These are phyloP conservation scores for Rhodocollybia butyracea DNA, from an alignment of 768 basidiomycete species.

Conservation along the genomic window DNA sequence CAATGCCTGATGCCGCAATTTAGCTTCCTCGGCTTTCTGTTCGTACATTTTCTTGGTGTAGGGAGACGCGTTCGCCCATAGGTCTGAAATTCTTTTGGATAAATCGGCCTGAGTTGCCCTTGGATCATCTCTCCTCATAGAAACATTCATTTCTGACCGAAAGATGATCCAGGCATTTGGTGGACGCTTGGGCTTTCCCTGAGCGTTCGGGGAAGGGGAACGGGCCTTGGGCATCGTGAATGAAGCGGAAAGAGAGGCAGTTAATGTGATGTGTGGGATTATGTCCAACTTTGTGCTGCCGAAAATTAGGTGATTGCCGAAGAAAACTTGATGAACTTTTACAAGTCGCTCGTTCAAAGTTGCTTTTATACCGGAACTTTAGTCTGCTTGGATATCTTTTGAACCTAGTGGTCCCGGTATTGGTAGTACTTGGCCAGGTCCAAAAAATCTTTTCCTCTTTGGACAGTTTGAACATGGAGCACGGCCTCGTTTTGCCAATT, in stretches of 20 bases:
- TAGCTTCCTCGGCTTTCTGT: slow-evolving; percentile 47
- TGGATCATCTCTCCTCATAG: slow-evolving; percentile 33
- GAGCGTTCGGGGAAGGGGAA: not conserved
- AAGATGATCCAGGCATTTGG: slow-evolving; percentile 85
- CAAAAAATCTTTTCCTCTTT: too few relatives aligned
- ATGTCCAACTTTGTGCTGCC: not conserved
- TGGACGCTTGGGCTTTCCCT: slow-evolving; percentile 48
- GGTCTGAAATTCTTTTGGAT: slow-evolving; percentile 56
- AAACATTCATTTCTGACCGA: slow-evolving; percentile 55
- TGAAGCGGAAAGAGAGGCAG: not conserved
- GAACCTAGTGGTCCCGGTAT: too few relatives aligned
- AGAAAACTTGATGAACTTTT: too few relatives aligned
- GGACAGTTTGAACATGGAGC: too few relatives aligned
- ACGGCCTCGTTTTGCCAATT: too few relatives aligned
- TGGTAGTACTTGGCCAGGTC: too few relatives aligned
- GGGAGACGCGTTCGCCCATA: slow-evolving; percentile 60
- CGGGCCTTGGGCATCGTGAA: slow-evolving; percentile 1
- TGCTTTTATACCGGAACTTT: too few relatives aligned
- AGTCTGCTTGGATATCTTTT: too few relatives aligned
- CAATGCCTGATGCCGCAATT: slow-evolving; percentile 44
- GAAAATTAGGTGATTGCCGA: not conserved
- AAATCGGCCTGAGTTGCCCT: slow-evolving; percentile 53
- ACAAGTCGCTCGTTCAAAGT: too few relatives aligned
- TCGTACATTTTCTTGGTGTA: slow-evolving; percentile 50
- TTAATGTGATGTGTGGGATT: not conserved